A percentile compares a stretch with the other conserved stretches of the same genome.
phyloP scores from a whole-genome alignment of 345 rosid genomes.

The Arabis hirsuta region DNA sequence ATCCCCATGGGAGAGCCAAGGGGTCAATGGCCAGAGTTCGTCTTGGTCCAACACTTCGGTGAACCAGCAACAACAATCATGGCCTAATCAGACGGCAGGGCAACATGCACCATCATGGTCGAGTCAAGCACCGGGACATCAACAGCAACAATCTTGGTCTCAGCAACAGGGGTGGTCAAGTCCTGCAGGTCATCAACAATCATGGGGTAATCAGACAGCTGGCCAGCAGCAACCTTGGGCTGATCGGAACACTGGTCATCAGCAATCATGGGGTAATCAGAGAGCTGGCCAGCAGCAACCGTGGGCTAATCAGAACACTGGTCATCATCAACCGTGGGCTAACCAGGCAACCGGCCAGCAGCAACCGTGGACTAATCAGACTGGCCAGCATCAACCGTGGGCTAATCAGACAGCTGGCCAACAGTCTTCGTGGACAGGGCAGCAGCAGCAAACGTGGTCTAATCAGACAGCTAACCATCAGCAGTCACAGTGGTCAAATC shows the following conservation, averaged over 20 bases:
- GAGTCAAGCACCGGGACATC: constrained; percentile 35
- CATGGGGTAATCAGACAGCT: constrained; percentile 26
- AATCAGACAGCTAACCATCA: constrained; percentile 41
- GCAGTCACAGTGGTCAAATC: constrained; percentile 38
- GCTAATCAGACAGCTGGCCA: constrained; percentile 2
- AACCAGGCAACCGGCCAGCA: constrained; percentile 35
- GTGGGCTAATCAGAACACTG: constrained; percentile 16
- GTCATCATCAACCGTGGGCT: constrained; percentile 19
- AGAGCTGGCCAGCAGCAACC: not conserved
- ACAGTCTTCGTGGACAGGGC: constrained; percentile 34
- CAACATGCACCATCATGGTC: constrained; percentile 43
- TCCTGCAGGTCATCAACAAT: constrained; percentile 32
- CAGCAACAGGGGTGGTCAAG: constrained; percentile 39
- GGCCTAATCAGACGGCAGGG: constrained; percentile 36
- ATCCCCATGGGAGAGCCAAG: constrained; percentile 31
- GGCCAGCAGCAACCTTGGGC: constrained; percentile 18
- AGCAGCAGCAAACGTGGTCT: constrained; percentile 36
- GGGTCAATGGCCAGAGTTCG: constrained; percentile 34
- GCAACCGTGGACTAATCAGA: constrained; percentile 31
- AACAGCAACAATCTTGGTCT: constrained; percentile 42
- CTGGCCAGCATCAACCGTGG: constrained; percentile 17
- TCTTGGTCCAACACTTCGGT: constrained; percentile 38
- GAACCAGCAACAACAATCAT: constrained; percentile 41
- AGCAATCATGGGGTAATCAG: constrained; percentile 19
- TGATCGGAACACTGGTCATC: constrained; percentile 4